These are phyloP conservation scores for Tulasnella sp. DNA, from an alignment of 768 basidiomycete genomes.

Conservation along the genomic window DNA sequence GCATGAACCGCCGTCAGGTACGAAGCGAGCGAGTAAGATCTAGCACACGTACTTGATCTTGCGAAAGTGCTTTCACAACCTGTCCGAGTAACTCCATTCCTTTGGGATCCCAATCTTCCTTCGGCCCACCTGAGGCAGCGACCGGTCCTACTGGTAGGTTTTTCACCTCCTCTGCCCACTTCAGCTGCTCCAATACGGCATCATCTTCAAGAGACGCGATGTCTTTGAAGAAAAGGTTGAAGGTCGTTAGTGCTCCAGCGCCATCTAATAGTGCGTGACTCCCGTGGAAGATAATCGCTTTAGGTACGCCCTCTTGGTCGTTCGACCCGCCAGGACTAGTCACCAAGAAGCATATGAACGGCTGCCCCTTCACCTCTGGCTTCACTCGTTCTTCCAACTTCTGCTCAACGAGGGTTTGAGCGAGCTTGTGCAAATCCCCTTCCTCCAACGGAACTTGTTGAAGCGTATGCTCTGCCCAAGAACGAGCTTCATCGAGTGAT, in stretches of 20 bases:
- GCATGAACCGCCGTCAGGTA: background rate
- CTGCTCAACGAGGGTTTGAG: background rate
- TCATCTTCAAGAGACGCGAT: background rate
- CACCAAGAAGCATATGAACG: conserved; percentile 20
- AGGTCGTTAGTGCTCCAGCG: background rate
- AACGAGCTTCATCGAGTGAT: background rate
- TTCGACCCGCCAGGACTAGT: background rate
- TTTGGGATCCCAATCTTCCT: conserved; percentile 13
- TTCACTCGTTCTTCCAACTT: background rate
- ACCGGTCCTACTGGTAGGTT: conserved; percentile 24
- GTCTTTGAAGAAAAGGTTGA: conserved; percentile 18
- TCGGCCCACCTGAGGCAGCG: background rate
- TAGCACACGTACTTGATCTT: background rate
- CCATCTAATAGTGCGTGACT: conserved; percentile 27
- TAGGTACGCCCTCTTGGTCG: background rate
- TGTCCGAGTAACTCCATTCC: background rate
- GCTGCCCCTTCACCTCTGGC: background rate
- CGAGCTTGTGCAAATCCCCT: background rate
- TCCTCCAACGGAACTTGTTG: background rate
- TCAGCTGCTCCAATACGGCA: background rate
- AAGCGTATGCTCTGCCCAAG: conserved; percentile 1
- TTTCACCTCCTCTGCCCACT: conserved; percentile 16
- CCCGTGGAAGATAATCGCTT: conserved; percentile 23
- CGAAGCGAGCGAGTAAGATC: background rate
- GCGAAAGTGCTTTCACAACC: background rate